Conservation (phyloP, 169 alveolate species). For the Eimeria tenella region DNA sequence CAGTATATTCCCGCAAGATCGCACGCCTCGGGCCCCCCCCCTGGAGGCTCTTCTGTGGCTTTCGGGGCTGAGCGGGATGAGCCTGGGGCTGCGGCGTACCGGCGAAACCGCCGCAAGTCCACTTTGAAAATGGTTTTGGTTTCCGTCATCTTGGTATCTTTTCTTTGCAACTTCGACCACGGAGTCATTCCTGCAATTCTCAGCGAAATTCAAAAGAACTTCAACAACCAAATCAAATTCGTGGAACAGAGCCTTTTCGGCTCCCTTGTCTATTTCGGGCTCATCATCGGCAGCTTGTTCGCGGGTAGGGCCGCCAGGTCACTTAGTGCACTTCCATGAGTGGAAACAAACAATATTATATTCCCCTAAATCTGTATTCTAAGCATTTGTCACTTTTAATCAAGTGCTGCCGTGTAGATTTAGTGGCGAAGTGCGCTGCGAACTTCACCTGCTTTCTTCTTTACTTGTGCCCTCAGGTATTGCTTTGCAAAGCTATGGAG, state of each 20-base stretch:
- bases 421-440: not conserved
- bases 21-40: not conserved
- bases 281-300: slow-evolving; percentile 86
- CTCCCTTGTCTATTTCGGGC: slow-evolving; percentile 87
- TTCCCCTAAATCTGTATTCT: no score
- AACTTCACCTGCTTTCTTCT: not conserved
- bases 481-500: slow-evolving; percentile 81
- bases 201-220: slow-evolving; percentile 83
- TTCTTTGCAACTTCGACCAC: slow-evolving; percentile 84
- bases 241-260: slow-evolving; percentile 86
- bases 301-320: slow-evolving; percentile 77
- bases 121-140: slow-evolving; percentile 28
- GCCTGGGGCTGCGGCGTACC: slow-evolving; percentile 22
- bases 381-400: no score
- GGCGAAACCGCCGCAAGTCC: slow-evolving; percentile 2
- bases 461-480: slow-evolving; percentile 21
- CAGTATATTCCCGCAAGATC: not conserved
- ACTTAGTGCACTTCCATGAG: not conserved
- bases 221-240: slow-evolving; percentile 77
- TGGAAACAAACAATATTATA: not conserved
- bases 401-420: no score
- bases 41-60: not conserved
- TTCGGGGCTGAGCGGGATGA: not conserved
- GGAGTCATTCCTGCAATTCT: slow-evolving; percentile 86
- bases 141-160: slow-evolving; percentile 11